Base-by-base conservation (phyloP, 345 rosid species). In the Citrus australasica region DNA sequence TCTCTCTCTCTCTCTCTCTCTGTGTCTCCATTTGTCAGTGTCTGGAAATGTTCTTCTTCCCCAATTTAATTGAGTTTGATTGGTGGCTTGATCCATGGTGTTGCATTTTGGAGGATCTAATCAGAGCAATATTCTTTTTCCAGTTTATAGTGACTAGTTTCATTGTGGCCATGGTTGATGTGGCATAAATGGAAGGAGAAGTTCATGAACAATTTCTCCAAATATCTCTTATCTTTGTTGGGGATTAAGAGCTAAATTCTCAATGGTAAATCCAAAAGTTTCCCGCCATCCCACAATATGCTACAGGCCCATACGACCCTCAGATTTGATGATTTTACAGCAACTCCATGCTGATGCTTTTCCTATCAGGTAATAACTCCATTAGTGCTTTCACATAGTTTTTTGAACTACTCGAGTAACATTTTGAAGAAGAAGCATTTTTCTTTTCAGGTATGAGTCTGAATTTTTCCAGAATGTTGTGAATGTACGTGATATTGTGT, bases 401-500 rank as follows among this genome's bases (percentile, higher is more conserved):
- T 73, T 46, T 69, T 73, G 10, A 75, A 62, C 27, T 63, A 35
- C 78, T 69, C 2, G 67, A 24, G 73, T 75, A 71, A 62, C 62
- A 61, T 58, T 72, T 79, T 58, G 46, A 69, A 75, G 42, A 73
- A 38, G 76, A 83, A 81, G 53, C 35, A 56, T 61, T 79, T 38
- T 67, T 76, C 63, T 79, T 69, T 87, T 84, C 90, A 95, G 99
- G 90, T 95, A 93, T 30, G 99, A 95, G 87, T 81, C 94, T 71
- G 98, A 93, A 84, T 93, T 92, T 85, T 95, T 93, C 87, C 97
- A 90, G 82, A 91, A 87, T 82, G 97, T 89, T 85, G 99, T 95
- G 64, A 86, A 85, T 85, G 91, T 89, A 73, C 88, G 83, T 63
- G 93, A 91, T 79, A 91, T 93, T 68, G 86, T 95, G 80, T 88